Evolutionary conservation across 129 eudicot genomes (phyloP), one percentile per base, ranked within the genome.

Genomic region (Solidago caesia): DNA sequence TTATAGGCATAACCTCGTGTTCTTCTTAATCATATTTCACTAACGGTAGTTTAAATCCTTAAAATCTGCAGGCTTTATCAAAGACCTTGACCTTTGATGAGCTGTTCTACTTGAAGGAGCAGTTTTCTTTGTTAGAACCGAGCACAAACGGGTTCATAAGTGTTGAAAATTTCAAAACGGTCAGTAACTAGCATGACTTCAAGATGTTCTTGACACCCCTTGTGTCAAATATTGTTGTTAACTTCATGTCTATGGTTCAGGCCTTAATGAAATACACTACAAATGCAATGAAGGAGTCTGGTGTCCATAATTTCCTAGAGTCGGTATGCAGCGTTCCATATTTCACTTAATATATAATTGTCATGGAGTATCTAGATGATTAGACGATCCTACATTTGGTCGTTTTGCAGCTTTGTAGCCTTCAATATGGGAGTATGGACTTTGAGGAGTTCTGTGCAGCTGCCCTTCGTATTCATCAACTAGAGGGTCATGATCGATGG

Each of bases 371-470:
- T 7, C 55, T 59, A 59, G 4, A 61, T 59, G 46, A 77, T 59
- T 47, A 69, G 64, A 77, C 56, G 29, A 44, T 66, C 13, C 66
- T 48, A 68, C 58, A 46, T 46, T 77, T 69, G 62, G 59, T 33
- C 6, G 8, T 60, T 16, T 60, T 77, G 75, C 71, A 79, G 83
- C 70, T 79, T 56, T 59, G 74, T 10, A 74, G 9, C 58, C 75
- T 79, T 66, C 74, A 79, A 67, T 79, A 79, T 58, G 58, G 44
- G 64, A 79, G 60, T 64, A 79, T 79, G 83, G 83, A 79, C 63
- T 73, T 79, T 57, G 75, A 79, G 44, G 83, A 79, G 79, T 79
- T 79, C 13, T 73, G 83, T 66, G 83, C 83, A 79, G 70, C 83
- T 44, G 64, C 83, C 8, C 64, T 73, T 73, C 75, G 83, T 47